Conservation (phyloP, 768 basidiomycete genomes). For the Lactifluus piperatus region DNA sequence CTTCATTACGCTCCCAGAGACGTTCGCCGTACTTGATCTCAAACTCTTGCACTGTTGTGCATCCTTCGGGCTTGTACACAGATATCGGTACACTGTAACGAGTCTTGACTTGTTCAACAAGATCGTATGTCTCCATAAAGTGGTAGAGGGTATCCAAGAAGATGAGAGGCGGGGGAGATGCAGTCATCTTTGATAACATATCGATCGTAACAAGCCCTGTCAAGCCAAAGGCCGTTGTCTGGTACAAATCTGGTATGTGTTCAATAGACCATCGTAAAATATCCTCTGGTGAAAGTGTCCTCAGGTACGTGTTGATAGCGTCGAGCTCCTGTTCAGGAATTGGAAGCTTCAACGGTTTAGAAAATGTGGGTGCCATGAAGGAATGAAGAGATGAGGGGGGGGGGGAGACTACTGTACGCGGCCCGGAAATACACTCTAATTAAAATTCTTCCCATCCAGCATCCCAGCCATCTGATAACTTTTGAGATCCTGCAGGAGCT, state of each 20-base stretch:
- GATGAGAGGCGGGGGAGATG: conserved; percentile 70
- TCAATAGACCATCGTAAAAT: conserved; percentile 82
- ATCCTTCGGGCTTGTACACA: conserved; percentile 72
- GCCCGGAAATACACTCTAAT: not conserved
- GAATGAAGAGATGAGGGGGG: not conserved
- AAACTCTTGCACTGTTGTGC: conserved; percentile 61
- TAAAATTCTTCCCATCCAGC: conserved; percentile 45
- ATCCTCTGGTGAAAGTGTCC: conserved; percentile 64
- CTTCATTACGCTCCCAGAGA: conserved; percentile 85
- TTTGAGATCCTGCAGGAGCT: conserved; percentile 18
- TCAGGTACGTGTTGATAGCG: conserved; percentile 67
- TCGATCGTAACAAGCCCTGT: conserved; percentile 91
- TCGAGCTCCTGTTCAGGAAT: conserved; percentile 49
- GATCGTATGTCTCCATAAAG: conserved; percentile 86
- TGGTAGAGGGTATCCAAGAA: conserved; percentile 97
- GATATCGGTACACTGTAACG: conserved; percentile 67
- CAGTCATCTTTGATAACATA: conserved; percentile 82
- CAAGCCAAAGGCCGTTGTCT: conserved; percentile 95
- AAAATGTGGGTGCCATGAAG: conserved; percentile 24
- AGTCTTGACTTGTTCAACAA: conserved; percentile 72
- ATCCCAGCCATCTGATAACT: conserved; percentile 35
- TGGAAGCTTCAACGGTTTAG: conserved; percentile 46
- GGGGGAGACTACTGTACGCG: not conserved
- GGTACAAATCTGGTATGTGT: conserved; percentile 71
- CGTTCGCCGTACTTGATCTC: conserved; percentile 69